These are phyloP conservation scores for Cyclocybe aegerita DNA, from an alignment of 768 basidiomycete genomes.

Conservation along the genomic window DNA sequence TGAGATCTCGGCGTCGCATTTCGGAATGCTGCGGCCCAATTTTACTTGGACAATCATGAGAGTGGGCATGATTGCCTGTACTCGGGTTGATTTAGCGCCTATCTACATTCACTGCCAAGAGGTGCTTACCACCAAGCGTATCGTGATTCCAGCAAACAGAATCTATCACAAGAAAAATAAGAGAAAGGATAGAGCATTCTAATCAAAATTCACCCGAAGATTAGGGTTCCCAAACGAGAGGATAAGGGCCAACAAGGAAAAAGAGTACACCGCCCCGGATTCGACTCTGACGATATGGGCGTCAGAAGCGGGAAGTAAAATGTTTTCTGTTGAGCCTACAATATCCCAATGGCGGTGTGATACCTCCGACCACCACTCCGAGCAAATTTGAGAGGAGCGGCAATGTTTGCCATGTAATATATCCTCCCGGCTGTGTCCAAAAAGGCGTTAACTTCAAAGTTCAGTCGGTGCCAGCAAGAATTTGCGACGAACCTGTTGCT, in stretches of 20 bases:
- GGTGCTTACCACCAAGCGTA: conserved; percentile 4
- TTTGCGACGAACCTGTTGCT: background rate
- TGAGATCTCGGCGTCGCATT: no score
- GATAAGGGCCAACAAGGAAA: background rate
- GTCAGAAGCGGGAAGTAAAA: no score
- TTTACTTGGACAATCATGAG: conserved; percentile 8
- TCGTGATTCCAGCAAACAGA: conserved; percentile 4
- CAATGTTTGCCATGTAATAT: background rate
- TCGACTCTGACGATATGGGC: background rate
- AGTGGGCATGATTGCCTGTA: conserved; percentile 7
- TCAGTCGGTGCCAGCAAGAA: no score
- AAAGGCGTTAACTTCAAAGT: background rate
- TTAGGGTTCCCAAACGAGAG: conserved; percentile 4
- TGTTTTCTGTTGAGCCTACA: background rate
- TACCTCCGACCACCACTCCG: background rate
- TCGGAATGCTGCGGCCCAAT: background rate
- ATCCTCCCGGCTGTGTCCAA: background rate
- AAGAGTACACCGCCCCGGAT: conserved; percentile 3
- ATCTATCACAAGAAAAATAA: background rate
- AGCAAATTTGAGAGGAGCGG: background rate
- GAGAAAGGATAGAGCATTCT: no score
- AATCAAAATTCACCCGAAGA: conserved; percentile 1
- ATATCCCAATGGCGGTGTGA: conserved; percentile 1
- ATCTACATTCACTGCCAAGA: background rate
- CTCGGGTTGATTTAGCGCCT: background rate